phyloP scores from a whole-genome alignment of 495 filamentous ascomycete genomes.

The Aspergillus bertholletiae region DNA sequence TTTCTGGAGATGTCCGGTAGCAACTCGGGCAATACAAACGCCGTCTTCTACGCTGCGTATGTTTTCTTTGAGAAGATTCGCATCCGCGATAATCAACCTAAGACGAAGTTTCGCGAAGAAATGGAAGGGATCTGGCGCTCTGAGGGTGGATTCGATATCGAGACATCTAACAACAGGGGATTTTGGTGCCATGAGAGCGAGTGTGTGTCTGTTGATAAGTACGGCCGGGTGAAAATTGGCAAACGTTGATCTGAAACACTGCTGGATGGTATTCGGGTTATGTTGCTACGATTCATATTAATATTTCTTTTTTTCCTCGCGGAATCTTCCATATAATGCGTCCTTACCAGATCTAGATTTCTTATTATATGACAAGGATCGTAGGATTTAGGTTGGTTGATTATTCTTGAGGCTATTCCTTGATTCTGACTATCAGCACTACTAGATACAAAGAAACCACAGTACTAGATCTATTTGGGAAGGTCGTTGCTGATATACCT shows the following conservation, averaged over 20 bases:
- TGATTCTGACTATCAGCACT: no score
- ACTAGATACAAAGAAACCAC: no score
- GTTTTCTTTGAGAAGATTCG: conserved; percentile 59
- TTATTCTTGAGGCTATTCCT: no score
- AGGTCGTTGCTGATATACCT: no score
- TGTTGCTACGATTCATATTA: no score
- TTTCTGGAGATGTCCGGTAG: conserved; percentile 7
- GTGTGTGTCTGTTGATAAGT: neutral
- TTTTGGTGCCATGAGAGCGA: neutral
- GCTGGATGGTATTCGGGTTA: no score
- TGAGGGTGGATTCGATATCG: neutral
- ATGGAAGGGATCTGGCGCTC: conserved; percentile 48
- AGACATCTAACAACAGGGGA: neutral
- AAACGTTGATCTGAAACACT: neutral
- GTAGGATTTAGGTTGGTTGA: no score
- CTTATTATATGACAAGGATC: no score
- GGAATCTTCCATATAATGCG: no score
- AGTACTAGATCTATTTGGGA: no score
- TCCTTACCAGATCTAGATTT: no score
- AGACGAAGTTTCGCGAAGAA: conserved; percentile 45
- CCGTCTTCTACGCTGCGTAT: conserved; percentile 17
- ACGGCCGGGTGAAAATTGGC: neutral
- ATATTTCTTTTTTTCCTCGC: no score
- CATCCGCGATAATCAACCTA: conserved; percentile 51
- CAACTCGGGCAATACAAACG: conserved; percentile 3